Evolutionary conservation across 2,329 filamentous ascomycete genomes (phyloP).

Genomic region (Cytospora leucostoma): DNA sequence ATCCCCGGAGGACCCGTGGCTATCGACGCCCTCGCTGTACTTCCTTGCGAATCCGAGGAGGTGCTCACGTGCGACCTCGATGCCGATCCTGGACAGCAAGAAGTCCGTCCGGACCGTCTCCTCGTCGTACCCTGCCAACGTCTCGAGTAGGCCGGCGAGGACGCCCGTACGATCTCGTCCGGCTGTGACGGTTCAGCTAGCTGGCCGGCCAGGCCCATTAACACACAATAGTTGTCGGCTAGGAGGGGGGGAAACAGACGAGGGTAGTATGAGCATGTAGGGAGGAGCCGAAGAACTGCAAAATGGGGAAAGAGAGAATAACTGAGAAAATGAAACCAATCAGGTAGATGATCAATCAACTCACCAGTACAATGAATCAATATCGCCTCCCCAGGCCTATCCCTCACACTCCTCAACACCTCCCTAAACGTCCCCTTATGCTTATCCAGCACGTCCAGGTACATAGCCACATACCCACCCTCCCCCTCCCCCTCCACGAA

Average conservation of each 20-base stretch:
- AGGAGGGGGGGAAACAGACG: not conserved
- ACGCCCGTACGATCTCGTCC: slow-evolving; percentile 58
- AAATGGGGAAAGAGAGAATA: not conserved
- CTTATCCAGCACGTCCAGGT: slow-evolving; percentile 47
- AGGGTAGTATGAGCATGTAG: not conserved
- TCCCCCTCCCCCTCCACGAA: slow-evolving; percentile 51
- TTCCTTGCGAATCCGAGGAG: slow-evolving; percentile 46
- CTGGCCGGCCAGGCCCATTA: not conserved
- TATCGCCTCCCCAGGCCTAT: slow-evolving; percentile 47
- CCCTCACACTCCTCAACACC: slow-evolving; percentile 51
- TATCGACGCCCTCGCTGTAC: slow-evolving; percentile 25
- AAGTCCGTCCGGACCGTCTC: slow-evolving; percentile 51
- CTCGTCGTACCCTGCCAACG: slow-evolving; percentile 48
- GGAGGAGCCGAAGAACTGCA: not conserved
- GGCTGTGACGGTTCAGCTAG: slow-evolving; percentile 37
- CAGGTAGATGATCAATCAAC: slow-evolving; percentile 25
- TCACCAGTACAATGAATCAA: slow-evolving; percentile 58
- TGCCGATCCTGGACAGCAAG: slow-evolving; percentile 55
- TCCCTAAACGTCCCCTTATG: slow-evolving; percentile 46
- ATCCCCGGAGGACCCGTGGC: slow-evolving; percentile 36
- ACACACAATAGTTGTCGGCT: not conserved
- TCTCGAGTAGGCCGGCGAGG: slow-evolving; percentile 51
- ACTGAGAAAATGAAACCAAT: not conserved
- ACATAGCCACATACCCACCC: slow-evolving; percentile 48
- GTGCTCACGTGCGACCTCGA: slow-evolving; percentile 51